These are phyloP conservation scores for Inga leiocalycina DNA, from an alignment of 306 rosid genomes.

Conservation along the genomic window DNA sequence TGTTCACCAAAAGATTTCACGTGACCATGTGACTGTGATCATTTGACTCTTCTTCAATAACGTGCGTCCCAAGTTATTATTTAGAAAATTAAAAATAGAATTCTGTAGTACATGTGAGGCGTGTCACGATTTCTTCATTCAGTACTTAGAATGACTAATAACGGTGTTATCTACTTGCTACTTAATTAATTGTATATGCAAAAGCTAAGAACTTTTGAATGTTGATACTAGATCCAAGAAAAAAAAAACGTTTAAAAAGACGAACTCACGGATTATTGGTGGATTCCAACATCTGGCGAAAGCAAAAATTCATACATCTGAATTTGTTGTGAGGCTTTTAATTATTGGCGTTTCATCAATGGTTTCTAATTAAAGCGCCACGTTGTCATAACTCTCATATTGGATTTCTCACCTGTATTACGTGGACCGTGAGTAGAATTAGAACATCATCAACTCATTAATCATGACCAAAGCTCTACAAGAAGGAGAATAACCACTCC, in stretches of 20 bases:
- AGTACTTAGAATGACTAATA: no score
- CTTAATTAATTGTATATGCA: not conserved
- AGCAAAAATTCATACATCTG: not conserved
- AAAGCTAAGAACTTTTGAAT: not conserved
- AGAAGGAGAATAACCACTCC: no score
- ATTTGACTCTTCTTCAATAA: not conserved
- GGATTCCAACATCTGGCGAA: not conserved
- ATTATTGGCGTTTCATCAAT: not conserved
- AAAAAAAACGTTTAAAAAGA: not conserved
- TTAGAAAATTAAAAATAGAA: not conserved
- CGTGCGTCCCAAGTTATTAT: not conserved
- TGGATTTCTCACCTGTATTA: not conserved
- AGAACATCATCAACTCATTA: not conserved
- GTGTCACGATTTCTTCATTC: no score
- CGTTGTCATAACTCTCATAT: not conserved
- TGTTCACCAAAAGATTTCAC: not conserved
- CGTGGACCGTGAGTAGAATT: not conserved
- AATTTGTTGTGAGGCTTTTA: not conserved
- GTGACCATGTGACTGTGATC: not conserved
- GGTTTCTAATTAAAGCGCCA: not conserved
- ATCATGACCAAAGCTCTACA: no score
- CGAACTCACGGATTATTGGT: no score
- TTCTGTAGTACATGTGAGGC: no score
- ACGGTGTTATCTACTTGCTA: not conserved
- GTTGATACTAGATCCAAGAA: not conserved